phyloP scores from a whole-genome alignment of 1,139 yeast species.

The Kodamaea fungicola region DNA sequence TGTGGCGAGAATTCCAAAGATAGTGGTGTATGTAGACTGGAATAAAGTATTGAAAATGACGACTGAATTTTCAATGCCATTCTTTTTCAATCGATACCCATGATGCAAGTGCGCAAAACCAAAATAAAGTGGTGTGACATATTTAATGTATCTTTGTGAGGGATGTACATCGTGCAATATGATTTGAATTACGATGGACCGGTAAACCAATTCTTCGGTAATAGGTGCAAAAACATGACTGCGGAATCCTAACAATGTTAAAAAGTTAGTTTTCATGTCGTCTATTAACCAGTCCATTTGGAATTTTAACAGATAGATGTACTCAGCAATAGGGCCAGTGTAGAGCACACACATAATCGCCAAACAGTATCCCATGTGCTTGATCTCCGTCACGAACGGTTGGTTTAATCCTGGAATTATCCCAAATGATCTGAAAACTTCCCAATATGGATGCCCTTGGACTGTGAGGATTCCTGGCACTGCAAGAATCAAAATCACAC shows the following conservation, averaged over 20 bases:
- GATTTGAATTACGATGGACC: slow-evolving; percentile 51
- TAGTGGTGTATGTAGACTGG: slow-evolving; percentile 70
- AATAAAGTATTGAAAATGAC: slow-evolving; percentile 43
- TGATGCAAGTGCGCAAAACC: slow-evolving; percentile 94
- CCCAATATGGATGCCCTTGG: slow-evolving; percentile 6
- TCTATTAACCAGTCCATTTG: slow-evolving; percentile 5
- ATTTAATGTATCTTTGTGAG: slow-evolving; percentile 3
- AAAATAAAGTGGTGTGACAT: slow-evolving; percentile 63
- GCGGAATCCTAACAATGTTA: slow-evolving; percentile 51
- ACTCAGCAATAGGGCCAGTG: slow-evolving; percentile 56
- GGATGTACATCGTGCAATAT: slow-evolving; percentile 3
- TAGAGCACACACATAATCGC: slow-evolving; percentile 44
- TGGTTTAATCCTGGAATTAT: slow-evolving; percentile 28
- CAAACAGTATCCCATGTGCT: slow-evolving; percentile 22
- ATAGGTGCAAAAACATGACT: slow-evolving; percentile 77
- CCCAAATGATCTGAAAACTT: slow-evolving; percentile 18
- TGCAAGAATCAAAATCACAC: slow-evolving; percentile 24
- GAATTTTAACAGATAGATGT: slow-evolving; percentile 16
- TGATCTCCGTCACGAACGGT: slow-evolving; percentile 19
- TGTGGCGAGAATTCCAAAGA: slow-evolving; percentile 78
- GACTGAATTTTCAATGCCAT: slow-evolving; percentile 22
- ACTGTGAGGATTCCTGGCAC: slow-evolving; percentile 19
- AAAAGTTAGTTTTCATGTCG: slow-evolving; percentile 22
- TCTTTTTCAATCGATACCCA: slow-evolving; percentile 51
- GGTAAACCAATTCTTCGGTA: slow-evolving; percentile 81